phyloP scores from a whole-genome alignment of 371 early-diverging fungal genomes.

The Mucor velutinosus region DNA sequence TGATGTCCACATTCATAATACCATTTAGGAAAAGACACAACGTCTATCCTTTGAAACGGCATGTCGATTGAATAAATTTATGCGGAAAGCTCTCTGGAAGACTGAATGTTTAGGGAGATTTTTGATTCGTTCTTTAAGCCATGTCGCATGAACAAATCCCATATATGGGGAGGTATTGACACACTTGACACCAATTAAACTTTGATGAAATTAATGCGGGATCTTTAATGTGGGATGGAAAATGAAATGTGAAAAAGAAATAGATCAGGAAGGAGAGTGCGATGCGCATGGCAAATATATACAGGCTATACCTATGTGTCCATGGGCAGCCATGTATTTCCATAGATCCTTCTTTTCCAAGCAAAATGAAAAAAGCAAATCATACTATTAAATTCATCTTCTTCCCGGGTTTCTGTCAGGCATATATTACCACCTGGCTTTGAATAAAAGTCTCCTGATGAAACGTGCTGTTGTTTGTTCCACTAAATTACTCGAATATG shows the following conservation, averaged over 20 bases:
- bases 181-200: not conserved
- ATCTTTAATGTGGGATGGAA: not conserved
- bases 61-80: not conserved
- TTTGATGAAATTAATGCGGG: not conserved
- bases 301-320: not conserved
- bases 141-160: not conserved
- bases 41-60: conserved; percentile 6
- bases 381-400: not conserved
- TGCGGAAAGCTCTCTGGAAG: not conserved
- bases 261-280: not conserved
- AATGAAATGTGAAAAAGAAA: not conserved
- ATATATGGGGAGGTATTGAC: not conserved
- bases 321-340: not conserved
- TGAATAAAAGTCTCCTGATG: conserved; percentile 6
- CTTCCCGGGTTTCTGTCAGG: not conserved
- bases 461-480: not conserved
- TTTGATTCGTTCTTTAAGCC: not conserved
- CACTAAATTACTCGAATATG: not conserved
- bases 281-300: too few species aligned
- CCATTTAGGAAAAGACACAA: conserved; percentile 1
- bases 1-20: not conserved
- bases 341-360: not conserved
- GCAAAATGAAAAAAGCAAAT: not conserved
- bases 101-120: not conserved
- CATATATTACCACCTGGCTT: conserved; percentile 1